These are phyloP conservation scores for Verticillium tricorpus DNA, from an alignment of 2,329 filamentous ascomycete genomes.

Conservation along the genomic window DNA sequence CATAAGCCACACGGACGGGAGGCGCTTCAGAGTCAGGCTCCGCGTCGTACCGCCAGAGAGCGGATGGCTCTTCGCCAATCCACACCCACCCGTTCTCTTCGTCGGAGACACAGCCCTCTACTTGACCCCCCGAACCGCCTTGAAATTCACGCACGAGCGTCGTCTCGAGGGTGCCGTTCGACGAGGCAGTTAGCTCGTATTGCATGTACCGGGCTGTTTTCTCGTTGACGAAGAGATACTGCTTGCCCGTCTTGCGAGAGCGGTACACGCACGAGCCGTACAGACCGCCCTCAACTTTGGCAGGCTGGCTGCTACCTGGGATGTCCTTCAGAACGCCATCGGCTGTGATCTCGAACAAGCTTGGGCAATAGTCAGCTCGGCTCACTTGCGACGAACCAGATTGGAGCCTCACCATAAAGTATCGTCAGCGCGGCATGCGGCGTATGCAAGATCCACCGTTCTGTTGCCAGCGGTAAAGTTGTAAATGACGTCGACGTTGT, in stretches of 20 bases:
- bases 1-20: conserved; percentile 31
- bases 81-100: conserved; percentile 46
- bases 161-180: conserved; percentile 36
- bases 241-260: conserved; percentile 39
- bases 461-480: conserved; percentile 37
- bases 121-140: conserved; percentile 46
- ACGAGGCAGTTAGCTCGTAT: conserved; percentile 39
- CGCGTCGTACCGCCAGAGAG: conserved; percentile 47
- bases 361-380: conserved; percentile 14
- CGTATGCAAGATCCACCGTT: conserved; percentile 42
- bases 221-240: conserved; percentile 51
- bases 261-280: conserved; percentile 50
- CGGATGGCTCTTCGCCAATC: conserved; percentile 46
- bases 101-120: conserved; percentile 49
- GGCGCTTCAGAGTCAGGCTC: conserved; percentile 37
- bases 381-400: neutral
- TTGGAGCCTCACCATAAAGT: conserved; percentile 35
- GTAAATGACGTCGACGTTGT: conserved; percentile 52
- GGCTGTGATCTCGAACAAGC: conserved; percentile 43
- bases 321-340: conserved; percentile 39
- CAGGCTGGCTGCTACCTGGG: conserved; percentile 40
- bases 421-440: conserved; percentile 45
- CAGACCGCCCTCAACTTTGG: conserved; percentile 38
- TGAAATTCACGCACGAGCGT: conserved; percentile 46
- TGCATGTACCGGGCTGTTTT: conserved; percentile 51